Evolutionary conservation across 176 grass and related monocot species (phyloP).

Genomic region (Rhynchospora pubera): DNA sequence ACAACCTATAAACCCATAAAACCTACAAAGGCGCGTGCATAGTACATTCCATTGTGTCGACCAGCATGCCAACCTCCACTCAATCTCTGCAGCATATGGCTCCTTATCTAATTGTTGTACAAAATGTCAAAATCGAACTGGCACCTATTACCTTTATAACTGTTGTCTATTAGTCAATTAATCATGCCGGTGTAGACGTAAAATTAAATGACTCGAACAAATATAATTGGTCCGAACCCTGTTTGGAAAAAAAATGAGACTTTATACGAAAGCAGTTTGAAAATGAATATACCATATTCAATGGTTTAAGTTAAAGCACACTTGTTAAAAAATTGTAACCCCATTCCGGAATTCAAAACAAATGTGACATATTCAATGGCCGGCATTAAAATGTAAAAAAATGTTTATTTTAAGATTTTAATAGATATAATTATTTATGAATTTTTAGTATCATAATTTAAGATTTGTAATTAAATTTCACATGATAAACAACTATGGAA

Average conservation of each 20-base stretch:
- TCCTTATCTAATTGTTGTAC: neutral
- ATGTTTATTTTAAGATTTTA: neutral
- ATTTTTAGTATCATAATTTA: neutral
- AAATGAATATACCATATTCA: no score
- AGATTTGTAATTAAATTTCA: neutral
- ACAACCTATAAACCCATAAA: slow-evolving; percentile 13
- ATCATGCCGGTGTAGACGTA: neutral
- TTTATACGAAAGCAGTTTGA: no score
- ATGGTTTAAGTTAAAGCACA: no score
- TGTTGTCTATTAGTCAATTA: neutral
- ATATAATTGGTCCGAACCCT: neutral
- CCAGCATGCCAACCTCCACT: slow-evolving; percentile 17
- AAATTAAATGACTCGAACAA: neutral
- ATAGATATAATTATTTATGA: neutral
- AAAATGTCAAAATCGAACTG: neutral
- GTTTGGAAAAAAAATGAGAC: no score
- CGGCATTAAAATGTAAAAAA: neutral
- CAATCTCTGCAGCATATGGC: neutral
- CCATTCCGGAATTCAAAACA: no score
- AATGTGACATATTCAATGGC: no score
- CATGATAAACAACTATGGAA: neutral
- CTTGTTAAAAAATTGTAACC: no score
- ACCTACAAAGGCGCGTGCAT: slow-evolving; percentile 10
- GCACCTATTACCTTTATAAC: neutral
- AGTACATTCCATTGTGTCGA: slow-evolving; percentile 11